phyloP scores from a whole-genome alignment of 768 basidiomycete genomes.

The Pleurotus citrinopileatus region DNA sequence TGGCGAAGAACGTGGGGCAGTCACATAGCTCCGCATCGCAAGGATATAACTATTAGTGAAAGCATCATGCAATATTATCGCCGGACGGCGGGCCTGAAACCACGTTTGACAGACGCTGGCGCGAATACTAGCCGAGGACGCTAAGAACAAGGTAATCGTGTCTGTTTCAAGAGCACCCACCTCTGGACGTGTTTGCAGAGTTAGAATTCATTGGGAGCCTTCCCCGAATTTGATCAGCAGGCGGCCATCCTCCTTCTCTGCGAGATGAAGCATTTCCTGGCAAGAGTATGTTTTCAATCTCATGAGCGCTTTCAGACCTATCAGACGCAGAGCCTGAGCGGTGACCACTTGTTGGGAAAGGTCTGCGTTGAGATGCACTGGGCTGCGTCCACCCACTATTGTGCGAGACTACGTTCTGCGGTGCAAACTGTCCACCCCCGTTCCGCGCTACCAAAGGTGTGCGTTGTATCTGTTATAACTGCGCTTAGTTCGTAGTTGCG shows the following conservation, averaged over 20 bases:
- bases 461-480: constrained; percentile 59
- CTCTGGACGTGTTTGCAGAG: not conserved
- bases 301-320: constrained; percentile 64
- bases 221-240: constrained; percentile 21
- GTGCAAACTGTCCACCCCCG: constrained; percentile 25
- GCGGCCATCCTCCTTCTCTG: constrained; percentile 35
- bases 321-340: constrained; percentile 48
- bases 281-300: constrained; percentile 69
- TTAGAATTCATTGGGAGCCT: constrained; percentile 17
- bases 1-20: no score
- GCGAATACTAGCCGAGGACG: not conserved
- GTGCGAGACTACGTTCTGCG: constrained; percentile 28
- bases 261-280: constrained; percentile 18
- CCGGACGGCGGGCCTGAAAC: constrained; percentile 3
- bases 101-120: constrained; percentile 4
- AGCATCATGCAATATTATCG: not conserved
- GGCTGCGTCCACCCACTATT: constrained; percentile 26
- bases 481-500: not conserved
- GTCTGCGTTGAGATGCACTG: constrained; percentile 46
- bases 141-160: not conserved
- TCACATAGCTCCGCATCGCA: no score
- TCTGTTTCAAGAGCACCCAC: not conserved
- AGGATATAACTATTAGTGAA: no score
- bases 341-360: constrained; percentile 40
- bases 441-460: constrained; percentile 62